Evolutionary conservation across 2,329 filamentous ascomycete species (phyloP), one percentile per base, ranked within the genome.

Genomic region (Aspergillus viridinutans): DNA sequence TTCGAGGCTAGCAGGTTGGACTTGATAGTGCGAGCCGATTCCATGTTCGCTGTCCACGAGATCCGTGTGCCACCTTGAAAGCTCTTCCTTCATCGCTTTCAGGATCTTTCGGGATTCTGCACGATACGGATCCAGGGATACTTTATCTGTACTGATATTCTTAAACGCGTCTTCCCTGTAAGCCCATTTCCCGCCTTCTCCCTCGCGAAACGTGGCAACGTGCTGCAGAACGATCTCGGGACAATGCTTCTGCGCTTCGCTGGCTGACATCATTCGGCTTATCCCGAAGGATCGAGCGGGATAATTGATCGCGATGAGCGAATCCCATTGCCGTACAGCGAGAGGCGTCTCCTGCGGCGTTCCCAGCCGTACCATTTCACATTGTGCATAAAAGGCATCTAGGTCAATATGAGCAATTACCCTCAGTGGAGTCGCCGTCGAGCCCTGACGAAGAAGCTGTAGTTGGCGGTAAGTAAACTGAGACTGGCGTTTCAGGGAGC

Each of bases 331-430:
- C 70, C 95, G 92, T 21, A 99, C 94, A 0, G 92, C 94, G 25
- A 99, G 83, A 9, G 94, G 94, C 62, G 86, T 83, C 56, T 91
- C 84, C 59, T 90, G 86, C 14, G 88, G 79, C 10, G 90, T 78
- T 12, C 86, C 87, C 48, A 97, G 81, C 7, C 94, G 86, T 9
- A 96, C 86, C 83, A 92, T 95, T 76, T 99, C 94, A 71, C 92
- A 97, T 78, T 99, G 94, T 3, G 90, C 89, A 73, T 99, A 99
- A 76, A 99, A 99, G 42, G 93, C 93, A 83, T 99, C 94, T 58
- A 99, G 86, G 69, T 99, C 94, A 61, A 97, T 86, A 72, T 97
- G 92, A 6, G 91, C 90, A 64, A 97, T 85, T 28, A 95, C 89
- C 49, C 94, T 87, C 38, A 99, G 81, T 1, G 93, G 93, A 52